Conservation (phyloP, 2,329 filamentous ascomycete species). For the Fusarium illudens region DNA sequence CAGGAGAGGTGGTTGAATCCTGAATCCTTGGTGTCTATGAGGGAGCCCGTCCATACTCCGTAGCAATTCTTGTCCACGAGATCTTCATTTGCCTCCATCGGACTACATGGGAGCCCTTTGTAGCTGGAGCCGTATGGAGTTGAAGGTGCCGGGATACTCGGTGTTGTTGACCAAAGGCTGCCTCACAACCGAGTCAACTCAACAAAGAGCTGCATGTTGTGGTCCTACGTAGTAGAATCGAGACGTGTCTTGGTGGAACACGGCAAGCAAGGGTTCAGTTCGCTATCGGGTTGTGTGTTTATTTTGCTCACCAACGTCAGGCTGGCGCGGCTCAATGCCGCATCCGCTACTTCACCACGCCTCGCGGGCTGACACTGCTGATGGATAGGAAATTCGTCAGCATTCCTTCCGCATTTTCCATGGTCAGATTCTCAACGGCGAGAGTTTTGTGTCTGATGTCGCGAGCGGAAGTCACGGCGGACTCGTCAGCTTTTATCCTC, state of each 20-base stretch:
- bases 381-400: neutral
- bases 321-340: neutral
- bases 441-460: neutral
- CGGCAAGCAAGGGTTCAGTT: neutral
- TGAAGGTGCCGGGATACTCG: constrained; percentile 13
- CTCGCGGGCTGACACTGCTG: constrained; percentile 1
- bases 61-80: constrained; percentile 16
- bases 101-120: constrained; percentile 19
- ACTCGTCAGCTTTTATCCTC: neutral
- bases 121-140: constrained; percentile 7
- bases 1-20: neutral
- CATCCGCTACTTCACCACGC: neutral
- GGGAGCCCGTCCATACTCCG: constrained; percentile 20
- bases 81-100: constrained; percentile 12
- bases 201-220: neutral
- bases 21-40: constrained; percentile 16
- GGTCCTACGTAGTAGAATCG: neutral
- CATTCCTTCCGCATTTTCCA: neutral
- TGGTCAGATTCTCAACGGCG: neutral
- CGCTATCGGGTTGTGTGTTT: constrained; percentile 5
- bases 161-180: constrained; percentile 10
- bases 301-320: constrained; percentile 4
- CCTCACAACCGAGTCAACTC: constrained; percentile 1
- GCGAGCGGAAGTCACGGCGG: neutral
- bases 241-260: neutral